Evolutionary conservation across 768 basidiomycete genomes (phyloP), one percentile per base, ranked within the genome.

Genomic region (Tulasnella sp.): DNA sequence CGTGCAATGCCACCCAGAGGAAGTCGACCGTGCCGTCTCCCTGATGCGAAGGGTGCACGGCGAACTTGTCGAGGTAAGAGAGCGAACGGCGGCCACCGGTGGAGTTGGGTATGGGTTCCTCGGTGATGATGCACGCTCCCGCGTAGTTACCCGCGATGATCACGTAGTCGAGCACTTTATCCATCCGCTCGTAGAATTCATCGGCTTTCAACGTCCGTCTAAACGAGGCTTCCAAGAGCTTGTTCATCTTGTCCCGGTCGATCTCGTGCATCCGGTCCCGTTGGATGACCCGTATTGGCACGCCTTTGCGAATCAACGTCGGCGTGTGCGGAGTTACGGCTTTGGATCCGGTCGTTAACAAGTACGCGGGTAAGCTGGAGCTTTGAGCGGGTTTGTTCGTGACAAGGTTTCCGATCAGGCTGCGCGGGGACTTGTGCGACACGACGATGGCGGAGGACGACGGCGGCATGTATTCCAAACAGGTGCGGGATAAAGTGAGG

Each of bases 21-120:
- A 99, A 99, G 86, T 99, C 98, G 79, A 99, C 98, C 0, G 98
- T 99, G 24, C 98, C 98, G 83, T 99, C 97, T 31, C 98, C 98
- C 85, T 99, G 98, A 84, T 98, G 92, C 80, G 88, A 92, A 3
- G 98, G 98, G 52, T 97, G 88, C 56, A 99, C 96, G 21, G 97
- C 97, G 84, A 99, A 99, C 86, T 99, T 99, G 88, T 99, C 98
- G 73, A 99, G 91, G 86, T 99, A 99, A 21, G 94, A 92, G 80
- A 97, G 91, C 8, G 92, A 89, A 16, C 31, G 68, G 18, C 48
- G 68, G 39, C 76, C 31, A 5, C 48, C n/a, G 44, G 78, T 38
- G 14, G 77, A 36, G 19, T 80, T 62, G 31, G 84, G 79, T 52
- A 82, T 80, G 82, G 85, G n/a, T 76, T 91, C 90, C 77, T 85